Evolutionary conservation across 2,329 filamentous ascomycete genomes (phyloP), one percentile per base, ranked within the genome.

Genomic region (Talaromyces marneffei): DNA sequence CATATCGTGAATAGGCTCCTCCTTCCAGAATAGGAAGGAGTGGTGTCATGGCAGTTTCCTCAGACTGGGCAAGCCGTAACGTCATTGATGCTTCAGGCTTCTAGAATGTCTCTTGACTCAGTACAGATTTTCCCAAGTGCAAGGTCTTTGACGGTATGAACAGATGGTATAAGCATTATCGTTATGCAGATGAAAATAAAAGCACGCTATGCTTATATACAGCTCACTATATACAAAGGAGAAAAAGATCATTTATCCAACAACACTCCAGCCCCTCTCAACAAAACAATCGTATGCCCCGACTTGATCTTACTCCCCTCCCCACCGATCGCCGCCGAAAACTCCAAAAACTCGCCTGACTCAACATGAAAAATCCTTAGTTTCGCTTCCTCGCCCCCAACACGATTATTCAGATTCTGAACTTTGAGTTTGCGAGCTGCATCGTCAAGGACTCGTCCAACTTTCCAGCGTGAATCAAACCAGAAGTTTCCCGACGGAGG

Each of bases 351-450:
- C 62, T 91, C 80, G 0, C 94, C 94, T 0, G 89, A 90, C 72
- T 99, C 92, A 0, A 99, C 90, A 72, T 97, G 92, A 70, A 96
- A 99, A 0, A 99, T 86, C 8, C 94, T 80, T 66, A 99, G 74
- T 74, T 89, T 89, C 62, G 92, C 87, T 72, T 89, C 87, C 77
- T 80, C 77, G 4, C 72, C 72, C 39, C 70, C 74, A 44, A 66
- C 73, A 6, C 74, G 70, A 65, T 80, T 79, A 67, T 80, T 80
- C 61, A 78, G 57, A 65, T 80, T 80, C 68, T 78, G 73, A 9
- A 80, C 75, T 27, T 72, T 70, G 62, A 80, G 64, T 63, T 72
- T 71, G 62, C 70, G 69, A 37, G 78, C 78, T 14, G 74, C 78
- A 66, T 79, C 77, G 60, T 80, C 78, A 39, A 80, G 67, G 50